A percentile compares a stretch with the other conserved stretches of the same genome.
Conservation (phyloP, 192 early-diverging fungal species). For the Rhizophagus sp. region DNA sequence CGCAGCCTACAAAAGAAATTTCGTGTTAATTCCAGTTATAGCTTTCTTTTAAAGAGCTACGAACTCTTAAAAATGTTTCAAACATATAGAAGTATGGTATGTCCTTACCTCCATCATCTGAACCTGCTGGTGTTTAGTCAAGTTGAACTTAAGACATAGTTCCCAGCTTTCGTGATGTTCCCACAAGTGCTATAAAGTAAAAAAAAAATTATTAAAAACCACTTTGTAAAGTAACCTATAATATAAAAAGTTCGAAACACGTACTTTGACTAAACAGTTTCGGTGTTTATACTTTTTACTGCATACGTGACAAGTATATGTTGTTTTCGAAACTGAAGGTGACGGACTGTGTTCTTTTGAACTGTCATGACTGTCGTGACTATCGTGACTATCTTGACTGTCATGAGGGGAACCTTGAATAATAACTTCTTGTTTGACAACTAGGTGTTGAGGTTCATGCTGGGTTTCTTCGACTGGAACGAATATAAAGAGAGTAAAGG, state of each 20-base stretch:
- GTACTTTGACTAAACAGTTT: conserved; percentile 54
- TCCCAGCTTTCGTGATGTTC: conserved; percentile 68
- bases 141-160: conserved; percentile 59
- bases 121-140: conserved; percentile 66
- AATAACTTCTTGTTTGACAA: not conserved
- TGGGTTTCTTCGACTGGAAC: not conserved
- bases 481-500: not conserved
- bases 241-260: not conserved
- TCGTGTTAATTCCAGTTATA: not conserved
- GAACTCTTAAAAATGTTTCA: not conserved
- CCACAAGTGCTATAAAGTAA: conserved; percentile 48
- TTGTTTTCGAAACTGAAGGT: conserved; percentile 29
- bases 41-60: not conserved
- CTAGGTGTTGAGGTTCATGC: conserved; percentile 13
- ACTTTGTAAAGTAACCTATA: not conserved
- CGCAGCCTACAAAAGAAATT: conserved; percentile 20
- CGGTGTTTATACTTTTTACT: conserved; percentile 64
- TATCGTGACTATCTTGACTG: not conserved
- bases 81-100: not conserved
- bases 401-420: not conserved
- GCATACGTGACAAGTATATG: conserved; percentile 56
- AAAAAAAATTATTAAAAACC: not conserved
- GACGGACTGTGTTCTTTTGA: conserved; percentile 24
- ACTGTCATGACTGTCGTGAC: not conserved
- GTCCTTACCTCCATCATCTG: conserved; percentile 63